A percentile compares a stretch with the other conserved stretches of the same genome.
Conservation (phyloP, 2,329 filamentous ascomycete species). For the Epichloe sylvatica region DNA sequence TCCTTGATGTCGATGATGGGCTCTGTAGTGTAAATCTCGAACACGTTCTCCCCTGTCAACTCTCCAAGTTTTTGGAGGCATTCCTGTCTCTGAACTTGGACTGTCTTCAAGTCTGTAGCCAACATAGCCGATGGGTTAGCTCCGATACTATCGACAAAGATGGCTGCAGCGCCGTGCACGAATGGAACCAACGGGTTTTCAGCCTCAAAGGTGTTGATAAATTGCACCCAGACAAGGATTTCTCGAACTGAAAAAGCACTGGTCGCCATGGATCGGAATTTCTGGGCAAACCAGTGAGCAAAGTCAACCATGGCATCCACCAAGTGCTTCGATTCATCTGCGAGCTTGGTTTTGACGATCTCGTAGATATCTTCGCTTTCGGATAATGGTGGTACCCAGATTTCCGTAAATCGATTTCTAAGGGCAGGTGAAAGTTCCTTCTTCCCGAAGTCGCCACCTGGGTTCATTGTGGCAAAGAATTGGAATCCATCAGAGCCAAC, state of each 20-base stretch:
- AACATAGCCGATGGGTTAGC: slow-evolving; percentile 86
- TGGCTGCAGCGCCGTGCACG: slow-evolving; percentile 82
- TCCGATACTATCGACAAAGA: slow-evolving; percentile 89
- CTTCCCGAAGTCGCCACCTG: slow-evolving; percentile 95
- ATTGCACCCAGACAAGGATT: slow-evolving; percentile 83
- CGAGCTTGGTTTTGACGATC: slow-evolving; percentile 69
- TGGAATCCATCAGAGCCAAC: slow-evolving; percentile 70
- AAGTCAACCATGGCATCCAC: slow-evolving; percentile 67
- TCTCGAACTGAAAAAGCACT: slow-evolving; percentile 83
- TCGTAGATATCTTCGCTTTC: slow-evolving; percentile 75
- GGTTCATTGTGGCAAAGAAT: slow-evolving; percentile 98
- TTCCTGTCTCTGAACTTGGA: slow-evolving; percentile 54
- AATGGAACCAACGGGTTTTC: slow-evolving; percentile 32
- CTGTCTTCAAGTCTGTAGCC: slow-evolving; percentile 53
- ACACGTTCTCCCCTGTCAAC: slow-evolving; percentile 50
- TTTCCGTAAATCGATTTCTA: slow-evolving; percentile 93
- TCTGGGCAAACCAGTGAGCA: slow-evolving; percentile 80
- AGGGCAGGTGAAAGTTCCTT: slow-evolving; percentile 90
- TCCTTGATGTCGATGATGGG: slow-evolving; percentile 43
- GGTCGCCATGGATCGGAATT: slow-evolving; percentile 60
- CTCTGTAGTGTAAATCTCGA: slow-evolving; percentile 48
- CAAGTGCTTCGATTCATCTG: slow-evolving; percentile 37
- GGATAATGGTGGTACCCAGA: slow-evolving; percentile 87
- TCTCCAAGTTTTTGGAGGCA: slow-evolving; percentile 62
- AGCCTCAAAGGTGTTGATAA: slow-evolving; percentile 57